Conservation (phyloP, 441 rosid species). For the Isatis lusitanica region DNA sequence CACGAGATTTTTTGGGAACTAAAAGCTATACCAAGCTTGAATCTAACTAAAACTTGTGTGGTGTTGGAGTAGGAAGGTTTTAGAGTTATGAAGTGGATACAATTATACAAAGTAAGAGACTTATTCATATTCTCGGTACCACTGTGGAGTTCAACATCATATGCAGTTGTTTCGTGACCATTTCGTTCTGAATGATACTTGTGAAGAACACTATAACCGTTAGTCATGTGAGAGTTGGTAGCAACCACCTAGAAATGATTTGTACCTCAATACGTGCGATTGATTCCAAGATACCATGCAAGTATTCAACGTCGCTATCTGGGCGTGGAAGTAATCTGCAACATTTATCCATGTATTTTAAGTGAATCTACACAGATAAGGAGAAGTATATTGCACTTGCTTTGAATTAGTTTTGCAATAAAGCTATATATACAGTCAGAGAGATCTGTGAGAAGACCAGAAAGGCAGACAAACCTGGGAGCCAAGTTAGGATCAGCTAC, state of each 20-base stretch:
- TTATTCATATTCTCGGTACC: not conserved
- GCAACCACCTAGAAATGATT: not conserved
- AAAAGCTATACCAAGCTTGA: not conserved
- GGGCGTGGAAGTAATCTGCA: slow-evolving; percentile 88
- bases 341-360: not conserved
- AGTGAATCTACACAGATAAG: not conserved
- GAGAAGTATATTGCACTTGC: not conserved
- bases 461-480: slow-evolving; percentile 59
- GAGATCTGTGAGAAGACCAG: slow-evolving; percentile 14
- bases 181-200: not conserved
- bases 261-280: slow-evolving; percentile 90
- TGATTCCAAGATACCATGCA: slow-evolving; percentile 91
- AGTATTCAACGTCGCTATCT: slow-evolving; percentile 66
- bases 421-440: not conserved
- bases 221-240: not conserved
- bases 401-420: no score
- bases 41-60: not conserved
- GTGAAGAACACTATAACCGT: not conserved
- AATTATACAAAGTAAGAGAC: slow-evolving; percentile 1
- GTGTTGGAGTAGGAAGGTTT: not conserved
- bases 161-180: not conserved
- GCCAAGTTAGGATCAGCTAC: slow-evolving; percentile 76
- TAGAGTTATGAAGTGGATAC: not conserved
- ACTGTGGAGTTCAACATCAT: not conserved
- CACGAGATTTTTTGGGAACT: not conserved